Base-by-base conservation (phyloP, 805 yeast species). In the Monosporozyma siamensis region DNA sequence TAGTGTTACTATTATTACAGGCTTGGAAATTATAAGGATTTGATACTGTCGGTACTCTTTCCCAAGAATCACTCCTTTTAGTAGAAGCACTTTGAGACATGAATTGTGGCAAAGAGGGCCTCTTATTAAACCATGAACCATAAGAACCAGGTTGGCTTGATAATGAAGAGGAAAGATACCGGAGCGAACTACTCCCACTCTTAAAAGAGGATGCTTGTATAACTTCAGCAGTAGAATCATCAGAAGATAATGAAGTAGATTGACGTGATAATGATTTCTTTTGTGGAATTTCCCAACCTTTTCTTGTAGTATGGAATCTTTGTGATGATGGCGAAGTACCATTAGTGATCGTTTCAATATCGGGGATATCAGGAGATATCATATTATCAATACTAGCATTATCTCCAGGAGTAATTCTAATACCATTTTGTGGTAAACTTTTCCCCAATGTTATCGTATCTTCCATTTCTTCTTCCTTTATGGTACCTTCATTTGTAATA, bases 211-310 rank as follows among this genome's bases (percentile, higher is more conserved):
- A 53, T 24, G 66, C 59, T 42, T 54, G 69, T 35, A 54, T 61
- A 9, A 58, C 65, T 21, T 55, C 57, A 1, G 56, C 58, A 40
- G 51, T 42, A 20, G 57, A 46, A 20, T 55, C 63, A 29, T 59
- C 58, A 1, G 67, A 60, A 14, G 64, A 60, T 1, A 59, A 35
- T 2, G 63, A 59, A 0, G 65, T 54, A 1, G 59, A 53, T 51
- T 59, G 44, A 44, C 48, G 31, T 44, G 59, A 44, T 44, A 56
- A 39, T 48, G 55, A 32, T 6, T 25, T 26, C 50, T 59, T 40
- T 47, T 55, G 30, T 1, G 72, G 71, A 3, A 68, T 67, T 38
- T 66, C 70, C 71, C 71, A 68, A 1, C 70, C 71, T 22, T 54
- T 53, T 18, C 50, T 50, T 2, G 58, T 46, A 7, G 54, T 42